phyloP scores from a whole-genome alignment of 768 basidiomycete genomes.

The Phylloporus sp. region DNA sequence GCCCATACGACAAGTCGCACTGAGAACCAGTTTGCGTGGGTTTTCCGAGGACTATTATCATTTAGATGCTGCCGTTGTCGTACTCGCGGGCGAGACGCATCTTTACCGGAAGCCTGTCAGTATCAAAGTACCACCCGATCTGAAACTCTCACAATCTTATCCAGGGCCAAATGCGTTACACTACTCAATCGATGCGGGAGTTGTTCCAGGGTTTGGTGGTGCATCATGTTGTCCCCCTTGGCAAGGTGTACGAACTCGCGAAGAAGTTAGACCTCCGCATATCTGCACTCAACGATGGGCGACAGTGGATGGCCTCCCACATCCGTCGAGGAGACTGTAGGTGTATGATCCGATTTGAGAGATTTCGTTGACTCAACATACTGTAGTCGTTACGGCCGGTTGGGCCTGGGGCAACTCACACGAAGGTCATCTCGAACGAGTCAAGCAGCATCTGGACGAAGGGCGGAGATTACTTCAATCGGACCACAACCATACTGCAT shows the following conservation, averaged over 20 bases:
- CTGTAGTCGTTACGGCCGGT: conserved; percentile 22
- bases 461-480: conserved; percentile 28
- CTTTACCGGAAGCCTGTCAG: conserved; percentile 26
- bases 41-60: conserved; percentile 35
- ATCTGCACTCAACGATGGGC: conserved; percentile 22
- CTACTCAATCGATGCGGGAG: conserved; percentile 15
- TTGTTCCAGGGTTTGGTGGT: conserved; percentile 22
- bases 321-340: conserved; percentile 38
- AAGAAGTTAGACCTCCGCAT: conserved; percentile 21
- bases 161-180: conserved; percentile 27
- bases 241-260: conserved; percentile 23
- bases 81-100: conserved; percentile 38
- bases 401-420: conserved; percentile 33
- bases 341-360: not conserved
- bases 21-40: conserved; percentile 32
- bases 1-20: conserved; percentile 32
- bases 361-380: not conserved
- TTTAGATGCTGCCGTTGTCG: conserved; percentile 31
- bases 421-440: conserved; percentile 30
- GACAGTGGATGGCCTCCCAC: conserved; percentile 36
- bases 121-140: not conserved
- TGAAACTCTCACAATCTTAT: not conserved
- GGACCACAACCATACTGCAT: conserved; percentile 9
- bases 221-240: conserved; percentile 22
- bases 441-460: conserved; percentile 26